Evolutionary conservation across 2,329 filamentous ascomycete species (phyloP), one percentile per base, ranked within the genome.

Genomic region (Zelopaecilomyces penicillatus): DNA sequence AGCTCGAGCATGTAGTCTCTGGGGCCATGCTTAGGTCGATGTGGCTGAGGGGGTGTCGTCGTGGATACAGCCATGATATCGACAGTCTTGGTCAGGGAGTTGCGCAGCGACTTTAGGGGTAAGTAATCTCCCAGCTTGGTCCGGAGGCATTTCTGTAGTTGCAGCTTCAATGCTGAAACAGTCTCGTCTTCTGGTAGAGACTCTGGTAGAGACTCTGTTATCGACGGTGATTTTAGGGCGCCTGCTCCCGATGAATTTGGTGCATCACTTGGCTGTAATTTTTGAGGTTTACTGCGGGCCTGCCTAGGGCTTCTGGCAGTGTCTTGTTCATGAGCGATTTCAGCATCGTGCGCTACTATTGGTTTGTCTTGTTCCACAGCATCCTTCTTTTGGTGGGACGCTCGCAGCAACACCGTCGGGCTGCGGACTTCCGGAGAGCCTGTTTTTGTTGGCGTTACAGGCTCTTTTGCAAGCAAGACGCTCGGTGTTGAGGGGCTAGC

Each of bases 1-100:
- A 83, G 74, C 11, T 73, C 70, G 53, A 80, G 70, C 61, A 76
- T 72, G 60, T 74, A 82, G 54, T 82, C 76, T 26, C 78, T 67
- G 4, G 76, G 76, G 0, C 76, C 76, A 47, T 68, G 64, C 54
- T 78, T 80, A 28, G 75, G 75, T 33, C 78, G 70, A 46, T 69
- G 64, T 5, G 78, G 71, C 39, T 71, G 65, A 7, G 69, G 61
- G 3, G 76, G 74, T 12, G 66, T 65, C 38, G 68, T 67, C 10
- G 75, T 74, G 4, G 68, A 76, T 5, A 83, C 65, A 11, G 69
- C 79, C 6, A 81, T 59, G 5, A 80, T 63, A 55, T 82, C 75
- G 2, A 76, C 57, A 27, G 65, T 69, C 51, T 71, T 69, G 41
- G 67, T 65, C 37, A 75, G 62, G 44, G 72, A 67, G 35, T 63